Conservation (phyloP, 768 basidiomycete species). For the Suillus plorans region DNA sequence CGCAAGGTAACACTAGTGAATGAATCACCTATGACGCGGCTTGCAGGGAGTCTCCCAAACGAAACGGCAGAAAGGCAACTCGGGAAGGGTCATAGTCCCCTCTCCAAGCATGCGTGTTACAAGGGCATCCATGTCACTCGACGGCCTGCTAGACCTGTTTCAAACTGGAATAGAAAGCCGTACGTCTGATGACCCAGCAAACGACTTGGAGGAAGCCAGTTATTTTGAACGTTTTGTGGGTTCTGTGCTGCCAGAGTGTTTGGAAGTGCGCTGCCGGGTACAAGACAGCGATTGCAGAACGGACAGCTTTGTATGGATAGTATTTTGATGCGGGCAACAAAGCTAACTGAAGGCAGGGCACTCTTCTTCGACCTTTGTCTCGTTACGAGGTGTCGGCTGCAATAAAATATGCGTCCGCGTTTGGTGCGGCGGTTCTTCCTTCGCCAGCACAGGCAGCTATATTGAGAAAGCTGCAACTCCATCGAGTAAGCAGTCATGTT, state of each 20-base stretch:
- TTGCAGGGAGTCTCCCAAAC: conserved; percentile 6
- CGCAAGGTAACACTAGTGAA: background rate
- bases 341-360: conserved; percentile 24
- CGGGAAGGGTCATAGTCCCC: conserved; percentile 13
- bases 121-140: conserved; percentile 19
- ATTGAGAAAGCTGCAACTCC: conserved; percentile 47
- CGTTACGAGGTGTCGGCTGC: conserved; percentile 39
- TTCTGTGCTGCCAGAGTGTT: conserved; percentile 33
- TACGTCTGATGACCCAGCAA: background rate
- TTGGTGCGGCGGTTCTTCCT: conserved; percentile 14
- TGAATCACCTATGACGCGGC: background rate
- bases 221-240: conserved; percentile 36
- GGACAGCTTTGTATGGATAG: background rate
- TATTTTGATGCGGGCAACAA: background rate
- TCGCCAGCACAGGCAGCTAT: conserved; percentile 34
- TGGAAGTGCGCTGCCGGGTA: conserved; percentile 24
- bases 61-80: conserved; percentile 29
- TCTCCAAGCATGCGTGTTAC: conserved; percentile 13
- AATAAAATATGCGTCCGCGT: conserved; percentile 26
- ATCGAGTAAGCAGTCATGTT: conserved; percentile 23
- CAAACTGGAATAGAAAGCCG: conserved; percentile 8
- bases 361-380: conserved; percentile 40
- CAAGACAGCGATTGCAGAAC: background rate
- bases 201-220: background rate
- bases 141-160: conserved; percentile 19